Conservation (phyloP, 768 basidiomycete species). For the Pleurotus eryngii region DNA sequence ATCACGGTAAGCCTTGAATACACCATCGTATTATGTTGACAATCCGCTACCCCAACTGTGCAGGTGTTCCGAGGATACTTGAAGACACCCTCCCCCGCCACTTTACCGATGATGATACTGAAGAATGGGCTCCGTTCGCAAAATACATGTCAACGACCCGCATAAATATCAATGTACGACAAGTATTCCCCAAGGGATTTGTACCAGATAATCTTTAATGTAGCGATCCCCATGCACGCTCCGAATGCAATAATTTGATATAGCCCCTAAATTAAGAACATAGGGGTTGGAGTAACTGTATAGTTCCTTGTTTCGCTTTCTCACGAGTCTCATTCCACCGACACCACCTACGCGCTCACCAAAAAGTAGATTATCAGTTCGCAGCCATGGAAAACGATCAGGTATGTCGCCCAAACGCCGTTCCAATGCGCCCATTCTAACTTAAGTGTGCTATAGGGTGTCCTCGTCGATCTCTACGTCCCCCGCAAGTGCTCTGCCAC, state of each 20-base stretch:
- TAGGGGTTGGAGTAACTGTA: neutral
- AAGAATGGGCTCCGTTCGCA: conserved; percentile 59
- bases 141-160: conserved; percentile 66
- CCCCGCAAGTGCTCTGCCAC: conserved; percentile 99
- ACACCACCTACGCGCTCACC: neutral
- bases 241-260: neutral
- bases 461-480: conserved; percentile 99
- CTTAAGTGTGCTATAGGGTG: conserved; percentile 55
- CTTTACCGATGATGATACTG: conserved; percentile 31
- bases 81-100: conserved; percentile 74
- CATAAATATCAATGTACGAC: conserved; percentile 91
- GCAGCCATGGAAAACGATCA: conserved; percentile 83
- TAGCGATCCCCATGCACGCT: no score
- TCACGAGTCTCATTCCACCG: neutral
- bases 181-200: conserved; percentile 80
- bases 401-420: conserved; percentile 39
- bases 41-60: neutral
- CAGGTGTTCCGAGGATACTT: conserved; percentile 86
- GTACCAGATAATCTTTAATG: conserved; percentile 19
- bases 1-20: conserved; percentile 68
- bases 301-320: conserved; percentile 1
- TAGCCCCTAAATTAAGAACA: neutral
- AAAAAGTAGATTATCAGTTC: neutral
- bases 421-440: neutral
- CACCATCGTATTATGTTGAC: neutral